Base-by-base conservation (phyloP, 2,329 filamentous ascomycete species). In the Tolypocladium pustulatum region DNA sequence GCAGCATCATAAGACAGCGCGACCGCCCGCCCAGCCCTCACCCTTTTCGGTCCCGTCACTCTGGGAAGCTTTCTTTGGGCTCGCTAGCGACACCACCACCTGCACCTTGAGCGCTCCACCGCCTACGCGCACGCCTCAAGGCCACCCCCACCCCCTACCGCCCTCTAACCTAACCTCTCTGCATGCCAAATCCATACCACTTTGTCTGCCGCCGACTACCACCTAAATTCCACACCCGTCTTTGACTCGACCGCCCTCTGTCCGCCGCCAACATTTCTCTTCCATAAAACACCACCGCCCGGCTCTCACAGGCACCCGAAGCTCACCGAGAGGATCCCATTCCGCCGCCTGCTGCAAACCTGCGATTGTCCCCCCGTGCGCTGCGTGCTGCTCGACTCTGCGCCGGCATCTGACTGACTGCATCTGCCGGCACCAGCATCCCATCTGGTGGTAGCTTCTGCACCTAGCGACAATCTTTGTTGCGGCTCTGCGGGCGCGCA, bases 401-500 rank as follows among this genome's bases (percentile, higher is more conserved):
- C 49, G 20, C 49, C 38, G 37, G 9, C 37, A 32, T 57, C 49
- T 46, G 37, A 57, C 56, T 43, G 46, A 54, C 15, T 43, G 20
- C 46, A 53, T 54, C 49, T 57, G 56, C 56, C 49, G 46, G 49
- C 49, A 37, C 56, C 43, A 43, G 43, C 43, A 9, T 22, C 30
- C 32, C 13, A 4, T 25, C 15, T n/a, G 32, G 20, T 53, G 56
- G 56, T 51, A 53, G 41, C 55, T 56, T 38, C 37, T 56, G 49
- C 37, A 41, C 49, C 56, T 53, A 46, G 38, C 27, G 30, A 56
- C 25, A 55, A 43, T 38, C 32, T 54, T 22, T 25, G 46, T 38
- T 53, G 56, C 56, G 56, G 56, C 56, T 57, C 56, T 57, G 56
- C 56, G 49, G 56, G 49, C 37, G 49, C 36, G 55, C 55, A 38